These are phyloP conservation scores for Garcia nutans DNA, from an alignment of 345 rosid genomes.

Conservation along the genomic window DNA sequence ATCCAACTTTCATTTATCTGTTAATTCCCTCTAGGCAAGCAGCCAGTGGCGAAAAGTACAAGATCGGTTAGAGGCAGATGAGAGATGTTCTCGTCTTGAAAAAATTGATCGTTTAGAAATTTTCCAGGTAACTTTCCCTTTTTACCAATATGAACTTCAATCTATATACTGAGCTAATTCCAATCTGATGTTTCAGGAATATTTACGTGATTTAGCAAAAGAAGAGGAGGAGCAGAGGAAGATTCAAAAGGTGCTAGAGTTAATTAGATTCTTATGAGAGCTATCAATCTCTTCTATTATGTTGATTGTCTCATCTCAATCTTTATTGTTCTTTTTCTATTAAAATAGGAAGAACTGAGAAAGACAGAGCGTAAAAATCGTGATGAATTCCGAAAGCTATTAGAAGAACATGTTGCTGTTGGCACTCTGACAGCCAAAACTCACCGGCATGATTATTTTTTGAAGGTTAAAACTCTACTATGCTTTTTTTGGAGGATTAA, in stretches of 20 bases:
- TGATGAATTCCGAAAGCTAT: constrained; percentile 83
- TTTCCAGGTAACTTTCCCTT: constrained; percentile 63
- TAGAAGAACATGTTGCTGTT: constrained; percentile 74
- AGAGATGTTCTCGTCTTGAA: constrained; percentile 85
- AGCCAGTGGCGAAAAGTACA: constrained; percentile 99
- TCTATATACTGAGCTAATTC: constrained; percentile 26
- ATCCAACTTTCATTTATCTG: constrained; percentile 19
- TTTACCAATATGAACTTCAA: constrained; percentile 3
- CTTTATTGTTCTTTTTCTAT: constrained; percentile 11
- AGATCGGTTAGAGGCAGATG: constrained; percentile 86
- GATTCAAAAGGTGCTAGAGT: constrained; percentile 69
- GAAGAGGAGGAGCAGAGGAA: constrained; percentile 94
- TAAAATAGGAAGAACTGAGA: constrained; percentile 75
- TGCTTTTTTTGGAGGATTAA: constrained; percentile 17
- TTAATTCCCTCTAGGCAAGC: constrained; percentile 49
- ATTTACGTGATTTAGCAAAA: constrained; percentile 71
- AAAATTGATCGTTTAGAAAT: constrained; percentile 83
- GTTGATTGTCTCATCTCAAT: constrained; percentile 12
- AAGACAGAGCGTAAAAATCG: constrained; percentile 93
- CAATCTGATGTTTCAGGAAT: constrained; percentile 56
- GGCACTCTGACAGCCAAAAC: constrained; percentile 79
- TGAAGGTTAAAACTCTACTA: constrained; percentile 47
- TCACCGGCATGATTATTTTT: constrained; percentile 79
- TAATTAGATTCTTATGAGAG: constrained; percentile 5
- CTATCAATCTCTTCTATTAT: background rate